phyloP scores from a whole-genome alignment of 2,329 filamentous ascomycete species.

The Alternaria sp. region DNA sequence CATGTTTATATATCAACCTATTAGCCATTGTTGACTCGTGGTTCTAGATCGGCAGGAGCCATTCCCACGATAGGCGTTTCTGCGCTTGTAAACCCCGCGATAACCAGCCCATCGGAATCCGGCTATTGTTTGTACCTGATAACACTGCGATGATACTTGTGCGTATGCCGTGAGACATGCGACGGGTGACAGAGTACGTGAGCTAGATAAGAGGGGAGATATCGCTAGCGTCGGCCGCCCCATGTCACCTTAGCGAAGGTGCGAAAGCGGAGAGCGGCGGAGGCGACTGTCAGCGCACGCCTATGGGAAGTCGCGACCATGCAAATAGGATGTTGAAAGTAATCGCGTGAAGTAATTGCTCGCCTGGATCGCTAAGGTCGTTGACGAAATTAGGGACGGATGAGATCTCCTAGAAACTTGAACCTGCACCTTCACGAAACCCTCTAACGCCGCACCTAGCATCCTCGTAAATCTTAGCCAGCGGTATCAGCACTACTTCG shows the following conservation, averaged over 20 bases:
- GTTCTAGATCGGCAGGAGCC: not conserved
- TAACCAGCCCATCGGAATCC: not conserved
- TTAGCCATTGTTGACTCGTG: not conserved
- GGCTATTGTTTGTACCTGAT: not conserved
- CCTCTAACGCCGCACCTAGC: not conserved
- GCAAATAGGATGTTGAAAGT: not conserved
- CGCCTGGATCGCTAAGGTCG: not conserved
- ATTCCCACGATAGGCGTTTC: constrained; percentile 5
- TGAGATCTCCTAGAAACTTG: not conserved
- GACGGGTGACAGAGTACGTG: not conserved
- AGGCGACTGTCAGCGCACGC: not conserved
- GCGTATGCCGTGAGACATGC: not conserved
- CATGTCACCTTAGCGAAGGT: constrained; percentile 2
- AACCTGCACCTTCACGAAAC: not conserved
- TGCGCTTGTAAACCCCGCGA: not conserved
- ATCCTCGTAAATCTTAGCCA: not conserved
- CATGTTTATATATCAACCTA: not conserved
- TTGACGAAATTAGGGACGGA: not conserved
- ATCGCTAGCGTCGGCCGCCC: constrained; percentile 11
- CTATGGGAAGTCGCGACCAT: not conserved
- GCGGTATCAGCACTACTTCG: not conserved
- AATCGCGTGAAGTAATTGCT: not conserved
- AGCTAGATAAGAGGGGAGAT: constrained; percentile 2
- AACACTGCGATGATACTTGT: not conserved
- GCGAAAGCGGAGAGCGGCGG: not conserved